A percentile compares a stretch with the other conserved stretches of the same genome.
Conservation (phyloP, 2,329 filamentous ascomycete genomes). For the Sclerotinia subarctica region DNA sequence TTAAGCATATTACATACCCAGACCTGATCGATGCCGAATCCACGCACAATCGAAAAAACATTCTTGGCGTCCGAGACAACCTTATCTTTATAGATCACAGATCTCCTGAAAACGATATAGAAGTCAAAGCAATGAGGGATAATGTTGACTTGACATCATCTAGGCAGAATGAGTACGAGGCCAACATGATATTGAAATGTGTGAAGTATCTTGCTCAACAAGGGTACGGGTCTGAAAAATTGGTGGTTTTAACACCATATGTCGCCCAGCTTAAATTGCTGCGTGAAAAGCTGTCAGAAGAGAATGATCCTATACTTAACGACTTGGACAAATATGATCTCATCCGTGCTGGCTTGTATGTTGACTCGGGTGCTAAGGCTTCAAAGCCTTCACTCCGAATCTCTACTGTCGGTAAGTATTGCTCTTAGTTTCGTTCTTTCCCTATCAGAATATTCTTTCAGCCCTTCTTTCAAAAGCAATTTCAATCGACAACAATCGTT, state of each 20-base stretch:
- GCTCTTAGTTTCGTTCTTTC: neutral
- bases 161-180: conserved; percentile 65
- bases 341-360: conserved; percentile 55
- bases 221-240: conserved; percentile 61
- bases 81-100: conserved; percentile 67
- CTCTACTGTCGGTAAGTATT: conserved; percentile 63
- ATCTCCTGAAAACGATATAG: conserved; percentile 49
- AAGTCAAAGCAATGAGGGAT: conserved; percentile 51
- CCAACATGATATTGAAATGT: conserved; percentile 59
- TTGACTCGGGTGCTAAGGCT: conserved; percentile 49
- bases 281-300: conserved; percentile 48
- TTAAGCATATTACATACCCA: conserved; percentile 59
- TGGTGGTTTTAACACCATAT: conserved; percentile 71
- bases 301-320: conserved; percentile 64
- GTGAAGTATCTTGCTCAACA: conserved; percentile 69
- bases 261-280: conserved; percentile 64
- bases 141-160: conserved; percentile 44
- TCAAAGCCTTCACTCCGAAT: conserved; percentile 55
- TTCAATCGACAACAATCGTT: no score
- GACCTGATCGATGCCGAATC: conserved; percentile 53
- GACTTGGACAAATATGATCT: conserved; percentile 66
- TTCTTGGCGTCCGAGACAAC: conserved; percentile 56
- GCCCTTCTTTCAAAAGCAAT: no score
- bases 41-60: conserved; percentile 46
- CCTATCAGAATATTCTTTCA: no score